Conservation (phyloP, 2,329 filamentous ascomycete species). For the Cryphonectria carpinicola region DNA sequence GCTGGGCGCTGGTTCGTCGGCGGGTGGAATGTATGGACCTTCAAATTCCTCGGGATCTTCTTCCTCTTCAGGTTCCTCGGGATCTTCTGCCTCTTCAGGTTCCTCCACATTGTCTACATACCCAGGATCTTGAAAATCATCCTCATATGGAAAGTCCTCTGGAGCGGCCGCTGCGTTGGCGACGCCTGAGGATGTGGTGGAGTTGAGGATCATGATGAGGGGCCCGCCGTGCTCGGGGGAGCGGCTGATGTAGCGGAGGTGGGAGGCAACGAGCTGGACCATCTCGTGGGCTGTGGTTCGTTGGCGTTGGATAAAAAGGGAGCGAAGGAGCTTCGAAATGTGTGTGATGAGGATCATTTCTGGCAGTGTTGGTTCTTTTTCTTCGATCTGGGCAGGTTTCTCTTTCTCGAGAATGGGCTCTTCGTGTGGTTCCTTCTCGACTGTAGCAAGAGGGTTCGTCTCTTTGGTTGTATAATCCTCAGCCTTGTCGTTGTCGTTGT, state of each 20-base stretch:
- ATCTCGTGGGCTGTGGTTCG: conserved; percentile 51
- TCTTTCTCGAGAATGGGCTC: neutral
- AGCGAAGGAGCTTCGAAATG: conserved; percentile 54
- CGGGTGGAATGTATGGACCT: conserved; percentile 15
- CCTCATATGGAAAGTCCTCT: neutral
- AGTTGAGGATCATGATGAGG: conserved; percentile 60
- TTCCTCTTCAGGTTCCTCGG: conserved; percentile 11
- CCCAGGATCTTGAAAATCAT: neutral
- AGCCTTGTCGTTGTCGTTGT: neutral
- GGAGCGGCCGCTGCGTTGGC: neutral
- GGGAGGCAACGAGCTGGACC: conserved; percentile 52
- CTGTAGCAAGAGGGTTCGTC: neutral
- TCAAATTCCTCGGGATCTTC: neutral
- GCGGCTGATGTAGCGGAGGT: conserved; percentile 50
- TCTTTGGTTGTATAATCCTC: neutral
- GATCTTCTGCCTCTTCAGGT: neutral
- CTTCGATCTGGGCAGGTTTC: neutral
- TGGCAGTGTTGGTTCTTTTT: conserved; percentile 34
- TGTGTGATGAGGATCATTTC: conserved; percentile 60
- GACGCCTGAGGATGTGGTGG: conserved; percentile 40
- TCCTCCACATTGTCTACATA: neutral
- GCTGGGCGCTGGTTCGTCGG: neutral
- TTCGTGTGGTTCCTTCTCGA: neutral
- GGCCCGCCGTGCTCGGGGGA: conserved; percentile 43
- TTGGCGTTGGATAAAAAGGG: conserved; percentile 55